Evolutionary conservation across 805 yeast species (phyloP), one percentile per base, ranked within the genome.

Genomic region (Yarrowia phangngaensis): DNA sequence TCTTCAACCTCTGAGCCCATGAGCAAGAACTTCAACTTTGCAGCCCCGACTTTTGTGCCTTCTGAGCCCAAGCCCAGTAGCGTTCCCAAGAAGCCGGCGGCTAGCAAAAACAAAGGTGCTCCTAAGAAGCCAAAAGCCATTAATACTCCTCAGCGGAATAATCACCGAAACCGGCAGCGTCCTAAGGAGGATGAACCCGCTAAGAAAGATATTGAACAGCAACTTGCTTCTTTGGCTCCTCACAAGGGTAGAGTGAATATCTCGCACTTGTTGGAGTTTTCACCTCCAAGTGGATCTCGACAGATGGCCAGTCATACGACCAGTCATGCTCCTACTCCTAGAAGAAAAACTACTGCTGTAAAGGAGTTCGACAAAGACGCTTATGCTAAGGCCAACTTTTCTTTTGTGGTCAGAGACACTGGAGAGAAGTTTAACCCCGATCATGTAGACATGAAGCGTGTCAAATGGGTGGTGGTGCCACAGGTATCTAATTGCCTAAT

Each of bases 401-500:
- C 86, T 56, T 83, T 92, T 58, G 75, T 90, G 14, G 84, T 90
- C n/a, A 84, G 85, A 56, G 70, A 75, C 41, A 61, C 78, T 30
- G 70, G 73, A 29, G 74, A 74, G 34, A 82, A 78, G 58, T 61
- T 67, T 19, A 67, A 75, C 8, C 90, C 84, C 60, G 67, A 72
- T n/a, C 81, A 84, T 0, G 68, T 90, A 3, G 76, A 80, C 12
- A 72, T 76, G 52, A 69, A 70, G 3, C 70, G 75, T 28, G 78
- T 92, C 4, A 63, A 82, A 23, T 70, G 95, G 40, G 86, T 90
- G 5, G 62, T 87, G n/a, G 81, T 79, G 0, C 82, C 90, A 11
- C 76, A 74, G 52, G 81, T 82, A 1, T 63, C 71, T 17, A 79
- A 80, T 28, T 92, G 99, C 61, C 97, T 98, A 0, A 90, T 92